Base-by-base conservation (phyloP, 2,329 filamentous ascomycete species). In the Arthrocladium fulminans region DNA sequence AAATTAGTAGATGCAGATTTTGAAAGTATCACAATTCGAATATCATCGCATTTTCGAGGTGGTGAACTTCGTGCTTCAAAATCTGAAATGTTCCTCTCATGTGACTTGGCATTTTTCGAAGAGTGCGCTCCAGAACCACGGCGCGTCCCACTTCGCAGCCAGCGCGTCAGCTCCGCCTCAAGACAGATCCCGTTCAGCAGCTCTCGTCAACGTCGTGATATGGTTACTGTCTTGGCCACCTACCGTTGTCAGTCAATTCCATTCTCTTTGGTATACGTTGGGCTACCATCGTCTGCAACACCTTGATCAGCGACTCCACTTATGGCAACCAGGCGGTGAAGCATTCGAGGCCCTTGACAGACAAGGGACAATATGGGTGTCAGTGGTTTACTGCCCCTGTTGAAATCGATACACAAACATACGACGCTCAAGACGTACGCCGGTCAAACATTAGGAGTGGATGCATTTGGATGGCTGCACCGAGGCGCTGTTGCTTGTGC, bases 381-480 rank as follows among this genome's bases (percentile, higher is more conserved):
- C n/a, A 38, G 49, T 89, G 90, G 92, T 38, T 79, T 98, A 47
- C 76, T 97, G 27, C 88, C 88, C 30, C 75, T 97, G 51, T 80
- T 98, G 52, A 97, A 97, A 69, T 97, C 92, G 39, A 97, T 98
- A 47, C 92, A 98, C 51, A 88, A 86, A 62, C 85, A 86, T 62
- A 85, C 80, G 44, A 85, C 87, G 58, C 74, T 98, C 51, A 94
- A 88, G 64, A 88, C 88, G 61, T 96, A 86, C 66, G 72, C 78
- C 10, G 92, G 90, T 45, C 83, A 94, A 67, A 94, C 85, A 1
- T 77, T 98, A 40, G 94, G 86, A n/a, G 83, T 98, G 29, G 92
- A 98, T 66, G 90, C 86, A 49, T 98, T 98, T 74, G 92, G 90
- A 64, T 98, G 94, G 92, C 81, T 98, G 48, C 92, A 98, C 67